phyloP scores from a whole-genome alignment of 2,329 filamentous ascomycete species.

The Volutella citrinella region DNA sequence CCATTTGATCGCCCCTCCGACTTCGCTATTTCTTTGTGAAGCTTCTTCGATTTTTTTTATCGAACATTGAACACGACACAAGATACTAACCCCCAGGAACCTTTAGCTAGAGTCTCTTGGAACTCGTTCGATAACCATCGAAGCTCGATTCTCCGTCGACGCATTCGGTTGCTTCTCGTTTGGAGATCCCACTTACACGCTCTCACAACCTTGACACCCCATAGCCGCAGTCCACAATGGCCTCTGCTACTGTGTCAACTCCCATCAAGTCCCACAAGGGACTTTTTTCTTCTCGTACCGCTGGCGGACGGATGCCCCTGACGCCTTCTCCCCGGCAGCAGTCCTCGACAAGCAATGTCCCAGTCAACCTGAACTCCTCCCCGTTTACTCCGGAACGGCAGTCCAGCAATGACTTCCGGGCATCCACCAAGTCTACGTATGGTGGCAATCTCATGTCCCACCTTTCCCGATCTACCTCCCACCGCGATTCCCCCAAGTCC shows the following conservation, averaged over 20 bases:
- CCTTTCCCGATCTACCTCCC: constrained; percentile 66
- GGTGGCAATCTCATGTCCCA: constrained; percentile 76
- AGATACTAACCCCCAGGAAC: constrained; percentile 53
- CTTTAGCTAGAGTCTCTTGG: constrained; percentile 60
- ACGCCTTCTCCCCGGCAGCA: constrained; percentile 84
- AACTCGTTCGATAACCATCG: constrained; percentile 46
- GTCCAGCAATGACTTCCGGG: constrained; percentile 48
- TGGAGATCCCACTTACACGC: constrained; percentile 28
- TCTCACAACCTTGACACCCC: constrained; percentile 11
- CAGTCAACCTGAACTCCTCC: constrained; percentile 60
- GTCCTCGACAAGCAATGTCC: constrained; percentile 45
- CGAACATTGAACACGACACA: constrained; percentile 42
- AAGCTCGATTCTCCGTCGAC: constrained; percentile 37
- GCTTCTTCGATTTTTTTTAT: constrained; percentile 43
- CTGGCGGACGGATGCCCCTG: constrained; percentile 90
- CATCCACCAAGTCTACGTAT: constrained; percentile 70
- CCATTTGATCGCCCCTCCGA: constrained; percentile 48
- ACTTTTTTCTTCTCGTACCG: constrained; percentile 87
- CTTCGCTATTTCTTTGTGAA: constrained; percentile 39
- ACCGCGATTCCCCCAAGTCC: constrained; percentile 90
- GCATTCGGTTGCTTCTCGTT: constrained; percentile 49
- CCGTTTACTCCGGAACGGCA: constrained; percentile 72
- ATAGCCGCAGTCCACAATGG: constrained; percentile 60
- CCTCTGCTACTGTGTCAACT: constrained; percentile 76
- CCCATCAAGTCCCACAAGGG: constrained; percentile 93